Conservation (phyloP, 2,329 filamentous ascomycete species). For the Zalaria sp. region DNA sequence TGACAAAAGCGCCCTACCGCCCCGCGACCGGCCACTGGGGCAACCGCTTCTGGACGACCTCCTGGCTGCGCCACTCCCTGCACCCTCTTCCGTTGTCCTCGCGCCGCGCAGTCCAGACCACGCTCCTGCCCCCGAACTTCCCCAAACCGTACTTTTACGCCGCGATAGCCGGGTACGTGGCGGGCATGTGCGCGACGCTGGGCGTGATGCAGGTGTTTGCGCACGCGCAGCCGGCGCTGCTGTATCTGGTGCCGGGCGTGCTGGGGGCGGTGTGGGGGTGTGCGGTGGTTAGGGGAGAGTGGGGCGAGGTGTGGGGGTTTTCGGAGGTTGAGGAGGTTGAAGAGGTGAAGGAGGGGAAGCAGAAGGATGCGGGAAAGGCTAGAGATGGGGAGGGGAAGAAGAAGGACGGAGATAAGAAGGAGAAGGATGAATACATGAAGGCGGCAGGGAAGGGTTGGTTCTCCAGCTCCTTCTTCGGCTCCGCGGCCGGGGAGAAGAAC, state of each 20-base stretch:
- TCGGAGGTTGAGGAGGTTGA: constrained; percentile 46
- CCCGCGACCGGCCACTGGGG: constrained; percentile 61
- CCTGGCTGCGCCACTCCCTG: constrained; percentile 5
- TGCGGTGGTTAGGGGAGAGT: constrained; percentile 55
- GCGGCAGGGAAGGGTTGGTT: constrained; percentile 3
- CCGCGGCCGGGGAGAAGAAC: constrained; percentile 13
- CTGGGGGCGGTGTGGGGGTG: constrained; percentile 62
- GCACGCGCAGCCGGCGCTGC: constrained; percentile 75
- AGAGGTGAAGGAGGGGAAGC: constrained; percentile 8
- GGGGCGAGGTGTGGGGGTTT: constrained; percentile 65
- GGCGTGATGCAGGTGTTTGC: constrained; percentile 62
- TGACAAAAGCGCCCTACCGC: constrained; percentile 26
- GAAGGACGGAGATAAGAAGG: constrained; percentile 1
- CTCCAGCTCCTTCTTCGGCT: constrained; percentile 14
- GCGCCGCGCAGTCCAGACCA: background rate
- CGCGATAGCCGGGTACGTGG: constrained; percentile 58
- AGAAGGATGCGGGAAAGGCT: constrained; percentile 5
- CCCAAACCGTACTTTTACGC: constrained; percentile 77
- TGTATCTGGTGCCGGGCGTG: constrained; percentile 86
- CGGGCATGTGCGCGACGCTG: constrained; percentile 66
- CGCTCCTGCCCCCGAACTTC: constrained; percentile 36
- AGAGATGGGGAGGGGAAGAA: constrained; percentile 1
- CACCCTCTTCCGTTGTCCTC: background rate
- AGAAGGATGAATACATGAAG: constrained; percentile 13
- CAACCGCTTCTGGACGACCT: constrained; percentile 62